Conservation (phyloP, 2,329 filamentous ascomycete species). For the Leptographium radiaticola region DNA sequence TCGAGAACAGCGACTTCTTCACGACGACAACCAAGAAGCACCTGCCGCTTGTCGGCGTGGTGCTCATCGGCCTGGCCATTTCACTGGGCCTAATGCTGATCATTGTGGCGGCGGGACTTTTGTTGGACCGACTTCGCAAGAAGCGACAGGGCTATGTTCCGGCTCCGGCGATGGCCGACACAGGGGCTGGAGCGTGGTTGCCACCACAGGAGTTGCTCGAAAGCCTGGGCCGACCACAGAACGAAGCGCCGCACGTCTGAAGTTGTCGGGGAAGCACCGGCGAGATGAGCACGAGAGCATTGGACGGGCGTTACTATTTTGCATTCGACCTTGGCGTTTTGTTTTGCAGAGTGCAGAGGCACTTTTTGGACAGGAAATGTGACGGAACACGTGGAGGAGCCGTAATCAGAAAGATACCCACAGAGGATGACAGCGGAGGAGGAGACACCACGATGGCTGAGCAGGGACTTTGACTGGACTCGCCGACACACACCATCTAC, state of each 20-base stretch:
- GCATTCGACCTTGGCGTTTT: not conserved
- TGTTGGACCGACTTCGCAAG: constrained; percentile 64
- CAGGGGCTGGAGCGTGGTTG: constrained; percentile 43
- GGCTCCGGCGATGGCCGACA: constrained; percentile 54
- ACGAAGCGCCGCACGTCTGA: constrained; percentile 39
- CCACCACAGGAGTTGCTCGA: constrained; percentile 48
- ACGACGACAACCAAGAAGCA: constrained; percentile 34
- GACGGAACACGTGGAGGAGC: no score
- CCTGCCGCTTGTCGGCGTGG: constrained; percentile 62
- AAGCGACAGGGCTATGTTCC: constrained; percentile 67
- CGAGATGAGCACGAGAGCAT: not conserved
- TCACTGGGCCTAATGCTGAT: constrained; percentile 66
- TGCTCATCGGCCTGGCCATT: constrained; percentile 70
- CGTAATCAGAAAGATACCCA: no score
- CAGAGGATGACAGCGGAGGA: not conserved
- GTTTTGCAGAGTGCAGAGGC: not conserved
- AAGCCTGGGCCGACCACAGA: constrained; percentile 33
- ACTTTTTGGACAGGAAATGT: not conserved
- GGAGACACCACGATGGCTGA: not conserved
- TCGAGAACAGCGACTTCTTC: constrained; percentile 70
- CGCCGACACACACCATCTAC: no score
- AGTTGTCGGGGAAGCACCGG: not conserved
- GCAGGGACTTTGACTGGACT: no score
- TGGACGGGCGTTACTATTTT: not conserved
- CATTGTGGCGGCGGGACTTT: constrained; percentile 60